Percentiles rank a stretch among this genome's conserved stretches.
phyloP scores from a whole-genome alignment of 1,284 basidiomycete species.

The Trametes polyzona region DNA sequence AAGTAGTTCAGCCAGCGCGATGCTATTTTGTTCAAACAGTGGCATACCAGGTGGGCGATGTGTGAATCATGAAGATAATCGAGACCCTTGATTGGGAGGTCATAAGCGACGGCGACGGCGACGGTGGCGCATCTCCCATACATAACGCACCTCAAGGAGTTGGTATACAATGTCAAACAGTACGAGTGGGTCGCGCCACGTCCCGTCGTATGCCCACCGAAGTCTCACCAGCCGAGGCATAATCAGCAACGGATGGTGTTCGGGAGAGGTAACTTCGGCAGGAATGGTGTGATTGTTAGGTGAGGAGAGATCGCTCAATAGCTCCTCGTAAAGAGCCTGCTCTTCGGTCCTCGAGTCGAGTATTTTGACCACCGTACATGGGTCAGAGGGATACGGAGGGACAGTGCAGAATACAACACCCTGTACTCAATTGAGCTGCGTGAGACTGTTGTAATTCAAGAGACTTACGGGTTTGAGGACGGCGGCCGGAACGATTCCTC shows the following conservation, averaged over 20 bases:
- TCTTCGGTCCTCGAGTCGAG: background rate
- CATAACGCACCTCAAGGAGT: background rate
- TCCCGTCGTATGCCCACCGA: background rate
- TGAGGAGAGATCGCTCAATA: background rate
- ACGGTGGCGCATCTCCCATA: background rate
- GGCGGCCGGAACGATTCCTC: no score
- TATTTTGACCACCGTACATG: no score
- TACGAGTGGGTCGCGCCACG: background rate
- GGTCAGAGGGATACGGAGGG: no score
- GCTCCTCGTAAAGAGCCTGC: background rate
- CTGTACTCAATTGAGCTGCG: no score
- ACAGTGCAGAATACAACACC: no score
- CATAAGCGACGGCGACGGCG: background rate
- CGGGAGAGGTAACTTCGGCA: background rate
- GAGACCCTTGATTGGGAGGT: background rate
- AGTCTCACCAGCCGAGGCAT: no score
- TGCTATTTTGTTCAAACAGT: background rate
- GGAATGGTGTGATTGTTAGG: slow-evolving; percentile 1
- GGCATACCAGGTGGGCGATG: slow-evolving; percentile 1
- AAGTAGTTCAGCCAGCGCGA: no score
- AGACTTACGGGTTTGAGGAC: no score
- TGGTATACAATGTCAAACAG: background rate
- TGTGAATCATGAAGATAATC: slow-evolving; percentile 1
- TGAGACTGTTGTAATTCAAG: no score
- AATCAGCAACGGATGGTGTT: slow-evolving; percentile 2